Conservation (phyloP, 2,329 filamentous ascomycete species). For the Pyricularia sp. region DNA sequence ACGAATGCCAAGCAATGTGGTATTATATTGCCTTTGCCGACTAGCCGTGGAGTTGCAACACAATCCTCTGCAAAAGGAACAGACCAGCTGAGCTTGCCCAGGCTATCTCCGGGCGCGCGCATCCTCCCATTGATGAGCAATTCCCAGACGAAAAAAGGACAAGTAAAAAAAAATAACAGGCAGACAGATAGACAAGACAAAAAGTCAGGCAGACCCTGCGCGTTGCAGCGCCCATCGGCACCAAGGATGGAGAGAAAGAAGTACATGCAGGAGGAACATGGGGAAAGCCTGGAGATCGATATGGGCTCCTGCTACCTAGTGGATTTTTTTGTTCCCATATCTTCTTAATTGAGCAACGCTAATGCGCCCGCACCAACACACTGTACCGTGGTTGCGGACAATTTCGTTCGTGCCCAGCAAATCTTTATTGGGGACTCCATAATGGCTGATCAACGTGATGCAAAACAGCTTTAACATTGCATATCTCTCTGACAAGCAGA, state of each 20-base stretch:
- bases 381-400: background rate
- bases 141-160: background rate
- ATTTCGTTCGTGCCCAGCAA: background rate
- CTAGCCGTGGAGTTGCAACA: background rate
- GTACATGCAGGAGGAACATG: background rate
- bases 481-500: background rate
- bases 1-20: background rate
- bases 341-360: background rate
- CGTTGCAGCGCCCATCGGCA: background rate
- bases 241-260: background rate
- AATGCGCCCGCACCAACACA: background rate
- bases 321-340: background rate
- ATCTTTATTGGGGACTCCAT: background rate
- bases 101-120: background rate
- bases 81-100: background rate
- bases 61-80: background rate
- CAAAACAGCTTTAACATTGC: background rate
- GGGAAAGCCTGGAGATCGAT: background rate
- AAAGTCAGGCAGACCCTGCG: background rate
- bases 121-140: background rate
- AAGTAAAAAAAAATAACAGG: background rate
- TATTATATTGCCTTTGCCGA: background rate
- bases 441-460: background rate
- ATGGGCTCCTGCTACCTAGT: background rate
- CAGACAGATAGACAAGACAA: too few species aligned